Evolutionary conservation across 1,139 yeast species (phyloP), one percentile per base, ranked within the genome.

Genomic region (Geotrichum aggregatum): DNA sequence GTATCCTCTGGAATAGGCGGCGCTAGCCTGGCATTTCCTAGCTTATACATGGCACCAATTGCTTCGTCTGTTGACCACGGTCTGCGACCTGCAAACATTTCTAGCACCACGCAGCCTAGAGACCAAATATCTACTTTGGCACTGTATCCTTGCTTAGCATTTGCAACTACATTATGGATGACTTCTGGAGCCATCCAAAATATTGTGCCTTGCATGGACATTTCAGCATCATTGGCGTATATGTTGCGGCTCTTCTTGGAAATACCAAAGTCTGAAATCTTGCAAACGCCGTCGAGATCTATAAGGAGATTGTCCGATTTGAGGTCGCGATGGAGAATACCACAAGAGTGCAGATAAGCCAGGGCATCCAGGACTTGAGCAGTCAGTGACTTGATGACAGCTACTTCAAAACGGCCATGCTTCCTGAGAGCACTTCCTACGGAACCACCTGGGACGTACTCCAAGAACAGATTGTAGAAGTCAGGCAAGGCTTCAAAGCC

Each of bases 151-250:
- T 85, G 95, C 60, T 84, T 85, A 52, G 82, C 84, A 61, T 85
- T 86, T 62, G 79, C 83, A 3, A 80, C 82, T 36, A 81, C 82
- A 60, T 83, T 83, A 64, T 87, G 88, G 52, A 92, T 89, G 56
- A 94, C 96, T 66, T 92, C 99, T 0, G 99, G 99, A 0, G 98
- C 99, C 98, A 92, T 92, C 98, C 98, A 92, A 66, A 91, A 92
- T 2, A 92, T 89, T 0, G 98, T 91, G 18, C 99, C 99, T 69
- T 94, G 96, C 92, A 85, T 85, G 13, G 97, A 89, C 95, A 91
- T 87, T 54, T 88, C 96, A 1, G 96, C 91, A 61, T 87, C 83
- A 64, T 91, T 89, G 30, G 87, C 83, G 66, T 92, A 92, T 38
- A 92, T 87, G 65, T 92, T 92, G 14, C 71, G 61, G 52, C 95